phyloP scores from a whole-genome alignment of 768 basidiomycete genomes.

The Lepiota subincarnata region DNA sequence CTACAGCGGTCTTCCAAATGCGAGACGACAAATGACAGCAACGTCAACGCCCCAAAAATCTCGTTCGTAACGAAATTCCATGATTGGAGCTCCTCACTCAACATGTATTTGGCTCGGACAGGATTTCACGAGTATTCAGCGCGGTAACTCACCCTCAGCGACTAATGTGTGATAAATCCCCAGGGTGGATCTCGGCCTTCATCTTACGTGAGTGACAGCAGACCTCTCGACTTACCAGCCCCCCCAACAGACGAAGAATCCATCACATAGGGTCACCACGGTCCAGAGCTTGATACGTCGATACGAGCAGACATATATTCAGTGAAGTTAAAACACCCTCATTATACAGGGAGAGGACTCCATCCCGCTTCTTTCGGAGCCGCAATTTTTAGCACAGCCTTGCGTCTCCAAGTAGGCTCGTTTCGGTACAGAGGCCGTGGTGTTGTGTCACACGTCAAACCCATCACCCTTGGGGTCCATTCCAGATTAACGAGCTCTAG shows the following conservation, averaged over 20 bases:
- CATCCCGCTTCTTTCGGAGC: slow-evolving; percentile 25
- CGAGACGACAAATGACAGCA: neutral
- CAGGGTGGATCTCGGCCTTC: neutral
- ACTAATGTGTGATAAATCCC: neutral
- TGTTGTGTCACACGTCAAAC: slow-evolving; percentile 6
- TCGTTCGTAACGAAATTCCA: neutral
- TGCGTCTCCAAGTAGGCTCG: slow-evolving; percentile 7
- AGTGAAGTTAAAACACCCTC: too few relatives aligned
- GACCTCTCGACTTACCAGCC: neutral
- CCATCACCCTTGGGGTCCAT: neutral
- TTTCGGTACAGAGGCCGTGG: slow-evolving; percentile 5
- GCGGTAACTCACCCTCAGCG: neutral
- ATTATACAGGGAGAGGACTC: neutral
- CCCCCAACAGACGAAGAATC: neutral
- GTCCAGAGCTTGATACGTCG: too few relatives aligned
- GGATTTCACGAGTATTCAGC: neutral
- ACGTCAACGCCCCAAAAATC: neutral
- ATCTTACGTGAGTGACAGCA: slow-evolving; percentile 4
- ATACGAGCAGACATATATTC: too few relatives aligned
- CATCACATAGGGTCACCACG: neutral
- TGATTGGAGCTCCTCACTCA: neutral
- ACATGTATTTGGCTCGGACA: slow-evolving; percentile 2
- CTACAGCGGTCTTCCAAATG: neutral
- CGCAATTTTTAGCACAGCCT: slow-evolving; percentile 14
- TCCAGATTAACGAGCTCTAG: neutral